Percentiles rank a stretch among this genome's conserved stretches.
phyloP scores from a whole-genome alignment of 768 basidiomycete genomes.

The Omphalotus guepiniiformis region DNA sequence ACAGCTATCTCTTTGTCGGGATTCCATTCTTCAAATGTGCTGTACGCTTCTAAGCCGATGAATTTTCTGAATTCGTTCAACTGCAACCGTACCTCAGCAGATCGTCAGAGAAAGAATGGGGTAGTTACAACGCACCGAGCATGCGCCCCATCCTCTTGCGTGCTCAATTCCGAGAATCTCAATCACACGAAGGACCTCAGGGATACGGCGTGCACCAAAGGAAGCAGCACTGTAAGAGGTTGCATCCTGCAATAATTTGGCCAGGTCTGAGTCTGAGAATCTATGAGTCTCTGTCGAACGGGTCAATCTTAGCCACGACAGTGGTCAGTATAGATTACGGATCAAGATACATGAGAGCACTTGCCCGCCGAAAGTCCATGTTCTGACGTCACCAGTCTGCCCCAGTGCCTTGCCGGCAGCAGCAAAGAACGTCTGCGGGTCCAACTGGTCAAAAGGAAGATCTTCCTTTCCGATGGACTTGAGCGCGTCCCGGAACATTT shows the following conservation, averaged over 20 bases:
- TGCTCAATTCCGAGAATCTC: conserved; percentile 57
- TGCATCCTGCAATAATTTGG: conserved; percentile 40
- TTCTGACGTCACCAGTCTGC: conserved; percentile 17
- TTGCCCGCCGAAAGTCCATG: conserved; percentile 47
- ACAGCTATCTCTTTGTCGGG: conserved; percentile 41
- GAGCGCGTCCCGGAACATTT: conserved; percentile 31
- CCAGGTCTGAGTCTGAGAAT: conserved; percentile 53
- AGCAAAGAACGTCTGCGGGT: not conserved
- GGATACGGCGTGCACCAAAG: conserved; percentile 45
- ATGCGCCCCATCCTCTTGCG: conserved; percentile 51
- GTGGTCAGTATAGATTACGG: conserved; percentile 13
- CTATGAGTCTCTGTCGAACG: conserved; percentile 9
- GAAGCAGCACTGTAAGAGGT: conserved; percentile 42
- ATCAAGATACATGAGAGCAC: conserved; percentile 9
- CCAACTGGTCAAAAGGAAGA: not conserved
- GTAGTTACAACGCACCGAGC: conserved; percentile 25
- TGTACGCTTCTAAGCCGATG: conserved; percentile 43
- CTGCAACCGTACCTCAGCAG: conserved; percentile 7
- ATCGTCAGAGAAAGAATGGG: not conserved
- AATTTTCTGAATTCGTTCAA: conserved; percentile 55
- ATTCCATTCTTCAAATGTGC: conserved; percentile 54
- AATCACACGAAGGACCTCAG: conserved; percentile 41
- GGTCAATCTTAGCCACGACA: conserved; percentile 34
- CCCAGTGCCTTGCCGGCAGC: not conserved
- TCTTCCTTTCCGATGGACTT: not conserved